Evolutionary conservation across 192 early-diverging fungal species (phyloP).

Genomic region (Gryganskiella cystojenkinii): DNA sequence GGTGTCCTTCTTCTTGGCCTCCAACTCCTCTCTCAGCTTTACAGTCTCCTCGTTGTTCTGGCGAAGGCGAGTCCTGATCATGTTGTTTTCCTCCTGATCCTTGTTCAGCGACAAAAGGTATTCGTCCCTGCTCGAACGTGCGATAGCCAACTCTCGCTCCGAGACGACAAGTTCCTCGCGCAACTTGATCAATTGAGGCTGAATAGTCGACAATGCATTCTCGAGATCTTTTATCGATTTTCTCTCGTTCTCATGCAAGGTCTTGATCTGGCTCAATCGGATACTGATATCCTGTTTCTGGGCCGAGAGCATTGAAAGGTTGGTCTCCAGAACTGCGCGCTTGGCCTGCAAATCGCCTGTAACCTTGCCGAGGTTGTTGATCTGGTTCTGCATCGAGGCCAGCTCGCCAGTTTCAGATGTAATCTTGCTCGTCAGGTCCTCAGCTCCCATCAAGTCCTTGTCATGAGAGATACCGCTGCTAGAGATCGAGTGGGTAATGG

Average conservation of each 20-base stretch:
- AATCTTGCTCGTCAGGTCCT: slow-evolving; percentile 57
- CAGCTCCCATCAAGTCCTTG: slow-evolving; percentile 60
- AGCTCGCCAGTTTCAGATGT: slow-evolving; percentile 71
- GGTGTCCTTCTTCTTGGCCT: slow-evolving; percentile 65
- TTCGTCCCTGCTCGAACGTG: slow-evolving; percentile 62
- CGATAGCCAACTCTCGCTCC: slow-evolving; percentile 54
- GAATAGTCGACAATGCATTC: slow-evolving; percentile 59
- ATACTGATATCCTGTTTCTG: slow-evolving; percentile 73
- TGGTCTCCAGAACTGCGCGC: slow-evolving; percentile 64
- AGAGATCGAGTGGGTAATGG: background rate
- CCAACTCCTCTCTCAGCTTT: slow-evolving; percentile 61
- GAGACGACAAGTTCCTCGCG: slow-evolving; percentile 63
- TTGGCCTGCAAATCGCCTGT: slow-evolving; percentile 66
- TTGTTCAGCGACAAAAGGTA: slow-evolving; percentile 54
- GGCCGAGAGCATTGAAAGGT: slow-evolving; percentile 64
- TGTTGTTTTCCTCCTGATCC: slow-evolving; percentile 59
- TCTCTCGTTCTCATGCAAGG: slow-evolving; percentile 69
- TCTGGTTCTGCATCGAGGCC: slow-evolving; percentile 67
- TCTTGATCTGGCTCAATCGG: slow-evolving; percentile 64
- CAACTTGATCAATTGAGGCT: slow-evolving; percentile 54
- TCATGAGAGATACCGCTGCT: background rate
- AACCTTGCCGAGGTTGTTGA: slow-evolving; percentile 59
- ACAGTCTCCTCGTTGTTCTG: slow-evolving; percentile 68
- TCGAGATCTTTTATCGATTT: slow-evolving; percentile 67
- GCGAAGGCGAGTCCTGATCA: slow-evolving; percentile 56